These are phyloP conservation scores for Mycosphaerelloides madeirae DNA, from an alignment of 2,329 filamentous ascomycete genomes.

Conservation along the genomic window DNA sequence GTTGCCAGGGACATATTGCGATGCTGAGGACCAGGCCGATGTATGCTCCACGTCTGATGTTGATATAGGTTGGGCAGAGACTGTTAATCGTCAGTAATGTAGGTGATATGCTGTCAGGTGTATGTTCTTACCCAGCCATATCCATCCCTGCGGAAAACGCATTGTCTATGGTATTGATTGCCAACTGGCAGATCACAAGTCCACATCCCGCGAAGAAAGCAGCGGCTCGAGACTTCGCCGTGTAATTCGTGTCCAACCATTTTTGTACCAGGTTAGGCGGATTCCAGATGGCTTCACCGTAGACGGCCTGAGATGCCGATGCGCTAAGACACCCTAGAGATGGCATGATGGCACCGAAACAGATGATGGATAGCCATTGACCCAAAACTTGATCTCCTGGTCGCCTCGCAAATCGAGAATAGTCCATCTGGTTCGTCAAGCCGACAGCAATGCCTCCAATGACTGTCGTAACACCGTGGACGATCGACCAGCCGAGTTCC, in stretches of 20 bases:
- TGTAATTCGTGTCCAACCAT: constrained; percentile 34
- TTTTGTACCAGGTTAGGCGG: constrained; percentile 40
- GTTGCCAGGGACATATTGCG: constrained; percentile 49
- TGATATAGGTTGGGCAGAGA: constrained; percentile 51
- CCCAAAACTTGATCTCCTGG: constrained; percentile 44
- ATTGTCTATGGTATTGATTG: constrained; percentile 45
- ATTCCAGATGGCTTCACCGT: constrained; percentile 47
- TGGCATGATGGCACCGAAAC: constrained; percentile 47
- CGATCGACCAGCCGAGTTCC: constrained; percentile 39
- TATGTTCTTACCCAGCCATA: constrained; percentile 37
- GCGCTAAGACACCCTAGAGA: constrained; percentile 56
- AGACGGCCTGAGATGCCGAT: constrained; percentile 50
- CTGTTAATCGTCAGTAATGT: constrained; percentile 10
- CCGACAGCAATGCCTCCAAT: constrained; percentile 45
- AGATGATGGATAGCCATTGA: constrained; percentile 43
- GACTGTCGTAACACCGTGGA: constrained; percentile 38
- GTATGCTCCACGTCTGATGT: constrained; percentile 52
- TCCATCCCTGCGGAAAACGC: constrained; percentile 53
- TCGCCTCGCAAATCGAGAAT: constrained; percentile 31
- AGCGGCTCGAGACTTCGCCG: constrained; percentile 36
- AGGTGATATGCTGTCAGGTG: too few species aligned
- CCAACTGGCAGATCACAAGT: constrained; percentile 44
- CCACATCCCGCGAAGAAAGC: constrained; percentile 46
- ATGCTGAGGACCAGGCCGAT: constrained; percentile 45
- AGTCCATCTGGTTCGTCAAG: constrained; percentile 41